Evolutionary conservation across 495 filamentous ascomycete genomes (phyloP), one percentile per base, ranked within the genome.

Genomic region (Penicillium goetzii): DNA sequence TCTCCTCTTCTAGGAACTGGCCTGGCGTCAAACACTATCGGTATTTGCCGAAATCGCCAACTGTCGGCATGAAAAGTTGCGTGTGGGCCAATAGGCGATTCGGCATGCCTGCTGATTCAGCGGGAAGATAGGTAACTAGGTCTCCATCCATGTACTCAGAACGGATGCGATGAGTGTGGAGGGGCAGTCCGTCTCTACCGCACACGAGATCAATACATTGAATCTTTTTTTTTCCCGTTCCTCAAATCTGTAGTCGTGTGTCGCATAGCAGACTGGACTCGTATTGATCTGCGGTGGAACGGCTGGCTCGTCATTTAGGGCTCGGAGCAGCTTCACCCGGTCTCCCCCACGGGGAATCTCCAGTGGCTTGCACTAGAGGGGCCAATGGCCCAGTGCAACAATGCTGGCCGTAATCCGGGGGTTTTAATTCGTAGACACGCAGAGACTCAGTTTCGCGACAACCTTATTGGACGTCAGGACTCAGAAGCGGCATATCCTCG

Each of bases 281-380:
- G 19, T 43, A 28, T 25, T 11, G 59, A 50, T 62, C 40, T 54
- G 52, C 62, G 32, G 61, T 51, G 62, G 62, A 40, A 30, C 40
- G 11, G n/a, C 33, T 30, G 58, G 21, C 6, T 3, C 40, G 55
- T 23, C 45, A 10, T 23, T 55, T 60, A 64, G 62, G 62, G 62
- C 50, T 60, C 51, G 47, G 58, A 33, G 40, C 32, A 32, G 23
- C 26, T 64, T 32, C 36, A 26, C 32, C 25, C 7, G n/a, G 25
- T 55, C 40, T 51, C 43, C 65, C 58, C 62, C 66, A 60, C 50
- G 63, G 64, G 61, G 60, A 57, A 59, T 62, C 54, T 36, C 56
- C 66, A 49, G 64, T 69, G 66, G 63, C 63, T 63, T 60, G 58
- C 25, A 36, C 43, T 60, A 57, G 38, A 45, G 49, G 38, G 59